These are phyloP conservation scores for Prillingera fragicola DNA, from an alignment of 1,284 basidiomycete genomes.

Conservation along the genomic window DNA sequence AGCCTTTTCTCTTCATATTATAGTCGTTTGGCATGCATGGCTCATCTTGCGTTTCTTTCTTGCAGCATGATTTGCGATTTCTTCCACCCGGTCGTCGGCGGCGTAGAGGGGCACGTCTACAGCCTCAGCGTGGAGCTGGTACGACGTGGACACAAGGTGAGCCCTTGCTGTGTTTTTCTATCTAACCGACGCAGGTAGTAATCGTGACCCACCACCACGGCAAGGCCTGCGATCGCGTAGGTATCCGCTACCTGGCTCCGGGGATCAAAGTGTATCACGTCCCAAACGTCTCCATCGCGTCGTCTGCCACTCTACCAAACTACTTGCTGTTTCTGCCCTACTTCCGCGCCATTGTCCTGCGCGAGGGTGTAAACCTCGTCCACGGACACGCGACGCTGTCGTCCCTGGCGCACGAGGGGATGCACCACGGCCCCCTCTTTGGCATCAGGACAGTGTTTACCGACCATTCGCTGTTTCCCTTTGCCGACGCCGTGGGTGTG, in stretches of 20 bases:
- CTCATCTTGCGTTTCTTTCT: constrained; percentile 18
- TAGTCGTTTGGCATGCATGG: constrained; percentile 24
- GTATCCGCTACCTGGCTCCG: constrained; percentile 70
- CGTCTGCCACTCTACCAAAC: constrained; percentile 86
- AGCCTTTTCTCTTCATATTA: constrained; percentile 13
- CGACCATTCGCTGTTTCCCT: constrained; percentile 93
- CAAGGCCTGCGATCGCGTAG: constrained; percentile 74
- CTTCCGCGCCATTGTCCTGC: constrained; percentile 77
- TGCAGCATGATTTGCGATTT: constrained; percentile 85
- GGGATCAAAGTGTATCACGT: constrained; percentile 91
- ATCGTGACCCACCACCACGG: constrained; percentile 89
- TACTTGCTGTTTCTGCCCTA: constrained; percentile 90
- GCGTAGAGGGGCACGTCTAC: constrained; percentile 95
- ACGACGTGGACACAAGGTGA: constrained; percentile 75
- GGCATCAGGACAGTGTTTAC: constrained; percentile 78
- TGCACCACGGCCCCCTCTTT: constrained; percentile 73
- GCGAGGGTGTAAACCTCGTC: constrained; percentile 80
- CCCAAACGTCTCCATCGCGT: constrained; percentile 79
- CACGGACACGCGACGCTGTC: constrained; percentile 91
- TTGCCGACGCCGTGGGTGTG: constrained; percentile 92
- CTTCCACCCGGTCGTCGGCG: constrained; percentile 90
- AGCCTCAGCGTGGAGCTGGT: constrained; percentile 82
- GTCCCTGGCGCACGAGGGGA: constrained; percentile 81
- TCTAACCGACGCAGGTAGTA: constrained; percentile 63
- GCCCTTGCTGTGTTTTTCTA: constrained; percentile 6